Conservation (phyloP, 352 stramenopile species). For the Halophytophthora polymorphica region DNA sequence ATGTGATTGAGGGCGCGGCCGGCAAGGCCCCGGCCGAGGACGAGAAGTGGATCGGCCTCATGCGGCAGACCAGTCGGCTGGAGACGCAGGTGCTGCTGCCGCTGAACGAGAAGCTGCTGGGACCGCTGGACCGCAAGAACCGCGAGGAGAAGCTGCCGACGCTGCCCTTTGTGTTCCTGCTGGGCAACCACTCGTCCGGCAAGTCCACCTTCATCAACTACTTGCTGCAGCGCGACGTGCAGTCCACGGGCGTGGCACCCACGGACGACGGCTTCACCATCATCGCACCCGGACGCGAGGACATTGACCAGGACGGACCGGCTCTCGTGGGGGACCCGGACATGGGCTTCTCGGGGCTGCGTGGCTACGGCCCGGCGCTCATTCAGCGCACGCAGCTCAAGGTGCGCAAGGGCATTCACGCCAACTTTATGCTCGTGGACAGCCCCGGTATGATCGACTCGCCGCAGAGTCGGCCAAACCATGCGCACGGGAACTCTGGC, state of each 20-base stretch:
- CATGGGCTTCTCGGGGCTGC: constrained; percentile 95
- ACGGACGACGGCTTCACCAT: constrained; percentile 99
- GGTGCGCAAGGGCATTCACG: constrained; percentile 90
- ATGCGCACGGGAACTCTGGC: constrained; percentile 51
- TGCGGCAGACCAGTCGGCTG: constrained; percentile 76
- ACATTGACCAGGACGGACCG: constrained; percentile 97
- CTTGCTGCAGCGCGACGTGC: constrained; percentile 92
- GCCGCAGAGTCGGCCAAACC: constrained; percentile 70
- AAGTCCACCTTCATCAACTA: constrained; percentile 99
- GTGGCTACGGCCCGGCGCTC: constrained; percentile 95
- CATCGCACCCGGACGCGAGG: constrained; percentile 94
- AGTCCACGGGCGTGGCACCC: constrained; percentile 98
- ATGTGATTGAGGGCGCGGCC: too few species aligned
- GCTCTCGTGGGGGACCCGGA: constrained; percentile 96
- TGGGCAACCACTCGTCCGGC: constrained; percentile 98
- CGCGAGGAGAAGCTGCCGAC: constrained; percentile 90
- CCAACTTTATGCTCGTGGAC: constrained; percentile 99
- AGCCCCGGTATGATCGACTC: constrained; percentile 99
- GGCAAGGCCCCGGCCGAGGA: constrained; percentile 33
- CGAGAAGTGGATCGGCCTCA: constrained; percentile 82
- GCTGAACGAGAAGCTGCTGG: constrained; percentile 83
- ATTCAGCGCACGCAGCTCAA: constrained; percentile 99
- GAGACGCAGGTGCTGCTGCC: constrained; percentile 73
- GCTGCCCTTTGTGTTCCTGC: constrained; percentile 97
- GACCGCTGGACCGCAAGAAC: constrained; percentile 86